Evolutionary conservation across 371 early-diverging fungal genomes (phyloP).

Genomic region (Mortierella sp.): DNA sequence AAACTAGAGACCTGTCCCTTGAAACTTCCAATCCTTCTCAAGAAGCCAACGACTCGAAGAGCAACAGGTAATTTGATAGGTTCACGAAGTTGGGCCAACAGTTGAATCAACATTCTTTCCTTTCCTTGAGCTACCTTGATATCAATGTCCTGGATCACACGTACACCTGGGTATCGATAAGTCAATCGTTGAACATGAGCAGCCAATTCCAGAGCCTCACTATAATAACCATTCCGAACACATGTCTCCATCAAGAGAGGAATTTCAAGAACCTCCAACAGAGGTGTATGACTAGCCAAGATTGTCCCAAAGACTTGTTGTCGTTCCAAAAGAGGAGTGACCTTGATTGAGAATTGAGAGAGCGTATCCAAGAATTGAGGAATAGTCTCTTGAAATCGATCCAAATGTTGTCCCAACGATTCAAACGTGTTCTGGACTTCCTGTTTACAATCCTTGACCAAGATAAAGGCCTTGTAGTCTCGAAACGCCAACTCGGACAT

Average conservation of each 20-base stretch:
- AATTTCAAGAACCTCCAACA: slow-evolving; percentile 78
- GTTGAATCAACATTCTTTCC: slow-evolving; percentile 76
- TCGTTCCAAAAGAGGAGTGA: slow-evolving; percentile 57
- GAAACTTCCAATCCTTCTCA: slow-evolving; percentile 80
- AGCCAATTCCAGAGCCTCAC: slow-evolving; percentile 87
- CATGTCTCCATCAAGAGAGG: slow-evolving; percentile 87
- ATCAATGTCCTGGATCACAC: slow-evolving; percentile 67
- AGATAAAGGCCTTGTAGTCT: slow-evolving; percentile 77
- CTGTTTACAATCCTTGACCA: slow-evolving; percentile 69
- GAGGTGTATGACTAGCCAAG: slow-evolving; percentile 66
- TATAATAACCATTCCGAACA: slow-evolving; percentile 83
- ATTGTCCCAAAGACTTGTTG: slow-evolving; percentile 61
- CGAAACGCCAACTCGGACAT: slow-evolving; percentile 75
- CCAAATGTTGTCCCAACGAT: slow-evolving; percentile 62
- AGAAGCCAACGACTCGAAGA: slow-evolving; percentile 81
- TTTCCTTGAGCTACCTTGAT: slow-evolving; percentile 72
- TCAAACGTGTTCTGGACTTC: slow-evolving; percentile 65
- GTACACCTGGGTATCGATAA: slow-evolving; percentile 66
- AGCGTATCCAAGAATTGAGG: slow-evolving; percentile 63
- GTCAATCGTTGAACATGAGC: slow-evolving; percentile 74
- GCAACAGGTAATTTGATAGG: slow-evolving; percentile 85
- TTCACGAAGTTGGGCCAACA: slow-evolving; percentile 72
- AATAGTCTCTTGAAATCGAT: slow-evolving; percentile 56
- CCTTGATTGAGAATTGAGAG: slow-evolving; percentile 53
- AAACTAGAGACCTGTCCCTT: slow-evolving; percentile 13